Base-by-base conservation (phyloP, 2,329 filamentous ascomycete species). In the Plectosphaerella sp. region DNA sequence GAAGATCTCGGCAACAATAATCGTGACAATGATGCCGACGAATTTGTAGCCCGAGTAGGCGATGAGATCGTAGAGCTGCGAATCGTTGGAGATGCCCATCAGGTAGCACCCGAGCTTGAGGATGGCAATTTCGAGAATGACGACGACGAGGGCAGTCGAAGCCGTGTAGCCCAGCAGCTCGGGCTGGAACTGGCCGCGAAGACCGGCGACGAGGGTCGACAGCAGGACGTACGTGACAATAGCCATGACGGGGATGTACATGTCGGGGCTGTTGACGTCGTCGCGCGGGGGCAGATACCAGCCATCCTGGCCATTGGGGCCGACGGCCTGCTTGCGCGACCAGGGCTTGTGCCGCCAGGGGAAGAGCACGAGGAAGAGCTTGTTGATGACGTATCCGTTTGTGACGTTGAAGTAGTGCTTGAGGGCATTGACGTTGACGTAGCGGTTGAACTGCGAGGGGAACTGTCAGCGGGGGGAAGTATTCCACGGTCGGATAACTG, bases 351-450 rank as follows among this genome's bases (percentile, higher is more conserved):
- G 95, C 61, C 93, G 83, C 93, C 94, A 99, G 50, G 94, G 94
- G 71, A 97, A 96, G 55, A 99, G 85, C 54, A 99, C 93, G 54
- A 99, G 83, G 66, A 88, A 84, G 54, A 99, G 80, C 73, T 99
- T 99, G 73, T 87, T 91, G 66, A 95, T 79, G 66, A 99, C 94
- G 72, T 99, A 99, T 54, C 84, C 89, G 78, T 99, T 99, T 60
- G 92, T 95, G 58, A 99, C 94, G 73, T 97, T 97, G 77, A 99
- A 99, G 80, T 97, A 99, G 74, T 97, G 94, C 72, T 99, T 99
- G 45, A 99, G 80, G 16, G 91, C 90, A 14, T 88, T 87, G 61
- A 97, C 88, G 65, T 92, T 96, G 72, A 99, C 86, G 73, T 93
- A 97, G 70, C 80, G 78, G 59, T 80, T 80, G 58, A 82, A 72